Evolutionary conservation across 257 asterid species (phyloP), one percentile per base, ranked within the genome.

Genomic region (Solanum medicagineum): DNA sequence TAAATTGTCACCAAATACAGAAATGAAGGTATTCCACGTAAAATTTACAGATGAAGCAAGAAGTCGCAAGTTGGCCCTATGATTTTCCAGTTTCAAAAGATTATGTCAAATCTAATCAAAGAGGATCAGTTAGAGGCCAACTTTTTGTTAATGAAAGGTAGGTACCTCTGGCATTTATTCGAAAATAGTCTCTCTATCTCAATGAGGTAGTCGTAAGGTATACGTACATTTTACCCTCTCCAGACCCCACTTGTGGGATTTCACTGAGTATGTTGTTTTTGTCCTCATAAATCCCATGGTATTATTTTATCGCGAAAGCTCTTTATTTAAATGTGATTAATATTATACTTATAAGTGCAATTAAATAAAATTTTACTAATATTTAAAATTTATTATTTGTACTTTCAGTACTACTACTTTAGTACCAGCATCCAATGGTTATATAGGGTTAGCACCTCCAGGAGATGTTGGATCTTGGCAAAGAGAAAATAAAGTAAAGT

Each of bases 401-500:
- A 47, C 49, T 75, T 74, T 49, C 59, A 75, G 81, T 60, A 49
- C 81, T 75, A 49, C 22, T 8, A 22, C 2, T 22, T 47, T 75
- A 75, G 86, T 91, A 59, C 80, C 80, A 22, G 92, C 98, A 44
- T 86, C 60, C 84, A 87, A 89, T 19, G 92, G 94, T 44, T 91
- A 84, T 69, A 57, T 94, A 11, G 98, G 96, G 60, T 82, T 94
- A 51, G 98, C 96, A 53, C 83, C 83, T 1, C 91, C 93, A 0
- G 96, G 96, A 44, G 93, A 91, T 7, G 59, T 81, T n/a, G 98
- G 98, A 89, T 94, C 95, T 9, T 94, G 96, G 96, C 98, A 94
- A 89, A 86, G 81, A 53, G 98, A 94, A 82, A 90, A 74, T 89
- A 94, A 93, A 93, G 98, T 93, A 55, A 53, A 7, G 66, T 22